Percentiles rank a stretch among this genome's conserved stretches.
These are phyloP conservation scores for Stagonosporopsis rhizophila DNA, from an alignment of 2,329 filamentous ascomycete species.

Conservation along the genomic window DNA sequence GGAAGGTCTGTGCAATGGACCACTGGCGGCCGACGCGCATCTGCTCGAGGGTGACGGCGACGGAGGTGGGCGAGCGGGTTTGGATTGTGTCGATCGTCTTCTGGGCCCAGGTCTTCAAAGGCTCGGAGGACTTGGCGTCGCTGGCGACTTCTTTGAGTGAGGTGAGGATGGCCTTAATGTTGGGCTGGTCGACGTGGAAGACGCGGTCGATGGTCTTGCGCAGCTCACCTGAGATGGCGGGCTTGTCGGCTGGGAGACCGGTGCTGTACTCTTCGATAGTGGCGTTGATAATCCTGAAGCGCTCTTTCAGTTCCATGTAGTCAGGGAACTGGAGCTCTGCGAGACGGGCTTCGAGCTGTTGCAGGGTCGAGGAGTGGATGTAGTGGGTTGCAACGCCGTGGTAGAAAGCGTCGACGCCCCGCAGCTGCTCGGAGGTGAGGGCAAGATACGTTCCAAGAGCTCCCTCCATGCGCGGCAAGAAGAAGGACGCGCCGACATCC, in stretches of 20 bases:
- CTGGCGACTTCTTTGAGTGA: slow-evolving; percentile 62
- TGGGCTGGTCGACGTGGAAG: slow-evolving; percentile 61
- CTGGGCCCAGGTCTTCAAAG: slow-evolving; percentile 75
- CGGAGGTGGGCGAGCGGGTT: slow-evolving; percentile 81
- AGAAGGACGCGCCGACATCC: slow-evolving; percentile 95
- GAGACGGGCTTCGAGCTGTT: slow-evolving; percentile 81
- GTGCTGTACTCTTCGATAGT: slow-evolving; percentile 93
- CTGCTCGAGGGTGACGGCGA: slow-evolving; percentile 84
- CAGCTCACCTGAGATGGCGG: slow-evolving; percentile 68
- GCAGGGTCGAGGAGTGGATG: slow-evolving; percentile 86
- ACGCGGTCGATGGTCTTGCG: slow-evolving; percentile 81
- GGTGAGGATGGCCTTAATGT: slow-evolving; percentile 71
- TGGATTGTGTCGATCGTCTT: slow-evolving; percentile 78
- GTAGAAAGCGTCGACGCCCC: slow-evolving; percentile 86
- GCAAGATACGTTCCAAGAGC: slow-evolving; percentile 89
- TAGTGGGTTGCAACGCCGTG: slow-evolving; percentile 95
- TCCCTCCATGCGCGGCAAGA: slow-evolving; percentile 88
- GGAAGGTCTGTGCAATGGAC: slow-evolving; percentile 85
- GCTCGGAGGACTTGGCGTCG: slow-evolving; percentile 46
- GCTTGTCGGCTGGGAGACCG: slow-evolving; percentile 71
- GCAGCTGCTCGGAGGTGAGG: slow-evolving; percentile 83
- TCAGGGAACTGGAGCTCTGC: slow-evolving; percentile 91
- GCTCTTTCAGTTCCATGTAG: slow-evolving; percentile 66
- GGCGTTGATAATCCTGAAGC: slow-evolving; percentile 76
- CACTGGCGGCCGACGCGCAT: slow-evolving; percentile 78